Evolutionary conservation across 129 eudicot genomes (phyloP).

Genomic region (Flaveria trinervia): DNA sequence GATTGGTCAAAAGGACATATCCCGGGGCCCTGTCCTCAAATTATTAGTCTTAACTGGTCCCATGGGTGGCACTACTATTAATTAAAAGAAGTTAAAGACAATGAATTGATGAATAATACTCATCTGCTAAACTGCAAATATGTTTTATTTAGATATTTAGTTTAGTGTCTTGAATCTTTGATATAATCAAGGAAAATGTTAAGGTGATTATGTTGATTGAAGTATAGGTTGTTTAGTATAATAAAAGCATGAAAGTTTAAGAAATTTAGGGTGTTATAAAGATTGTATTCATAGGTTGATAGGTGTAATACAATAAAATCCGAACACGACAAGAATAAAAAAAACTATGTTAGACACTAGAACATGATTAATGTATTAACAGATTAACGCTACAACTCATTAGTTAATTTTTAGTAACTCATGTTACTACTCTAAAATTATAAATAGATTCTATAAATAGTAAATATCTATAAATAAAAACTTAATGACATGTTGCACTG

Average conservation of each 20-base stretch:
- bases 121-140: not conserved
- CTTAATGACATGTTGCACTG: too few relatives aligned
- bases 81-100: not conserved
- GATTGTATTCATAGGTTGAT: not conserved
- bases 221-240: too few relatives aligned
- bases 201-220: not conserved
- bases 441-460: not conserved
- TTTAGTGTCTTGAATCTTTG: not conserved
- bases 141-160: not conserved
- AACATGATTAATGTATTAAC: not conserved
- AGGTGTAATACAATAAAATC: not conserved
- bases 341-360: not conserved
- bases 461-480: not conserved
- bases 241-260: not conserved
- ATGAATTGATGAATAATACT: not conserved
- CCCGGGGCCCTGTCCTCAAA: conserved; percentile 16
- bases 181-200: not conserved
- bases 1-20: conserved; percentile 26
- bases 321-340: too few relatives aligned
- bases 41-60: conserved; percentile 24
- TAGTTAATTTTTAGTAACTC: too few relatives aligned
- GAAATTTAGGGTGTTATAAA: too few relatives aligned
- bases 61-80: not conserved
- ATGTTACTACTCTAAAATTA: not conserved
- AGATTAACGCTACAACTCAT: too few relatives aligned